A percentile compares a stretch with the other conserved stretches of the same genome.
Evolutionary conservation across 2,329 filamentous ascomycete species (phyloP).

Genomic region (Clonostachys byssicola): DNA sequence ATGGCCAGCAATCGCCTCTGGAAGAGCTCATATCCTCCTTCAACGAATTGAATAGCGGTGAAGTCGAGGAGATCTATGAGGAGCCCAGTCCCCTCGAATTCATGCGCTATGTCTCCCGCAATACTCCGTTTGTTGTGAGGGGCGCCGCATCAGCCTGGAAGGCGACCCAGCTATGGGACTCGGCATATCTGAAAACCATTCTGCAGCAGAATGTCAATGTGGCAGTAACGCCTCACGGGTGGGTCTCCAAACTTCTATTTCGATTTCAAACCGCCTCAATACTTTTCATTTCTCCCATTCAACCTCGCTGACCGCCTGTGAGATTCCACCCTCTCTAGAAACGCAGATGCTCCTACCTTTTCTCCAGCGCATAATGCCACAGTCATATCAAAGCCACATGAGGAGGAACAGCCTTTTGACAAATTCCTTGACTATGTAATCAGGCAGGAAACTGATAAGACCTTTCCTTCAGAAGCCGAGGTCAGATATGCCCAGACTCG

Average conservation of each 20-base stretch:
- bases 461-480: constrained; percentile 27
- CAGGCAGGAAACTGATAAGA: constrained; percentile 43
- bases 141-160: constrained; percentile 59
- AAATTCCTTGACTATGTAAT: constrained; percentile 59
- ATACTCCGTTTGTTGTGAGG: constrained; percentile 71
- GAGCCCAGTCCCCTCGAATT: constrained; percentile 75
- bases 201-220: constrained; percentile 66
- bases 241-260: constrained; percentile 13
- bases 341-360: constrained; percentile 28
- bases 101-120: constrained; percentile 70
- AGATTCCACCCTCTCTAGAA: constrained; percentile 13
- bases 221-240: constrained; percentile 72
- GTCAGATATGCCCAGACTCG: constrained; percentile 74
- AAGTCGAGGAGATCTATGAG: constrained; percentile 55
- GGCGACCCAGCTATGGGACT: constrained; percentile 60
- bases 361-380: constrained; percentile 14
- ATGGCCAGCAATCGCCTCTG: constrained; percentile 34
- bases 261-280: neutral
- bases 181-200: constrained; percentile 48
- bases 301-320: neutral
- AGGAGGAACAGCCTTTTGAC: constrained; percentile 59
- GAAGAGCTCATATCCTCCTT: constrained; percentile 60
- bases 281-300: neutral
- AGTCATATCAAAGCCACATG: constrained; percentile 69
- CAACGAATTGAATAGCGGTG: constrained; percentile 63